phyloP scores from a whole-genome alignment of 1,139 yeast genomes.

The Kodamaea sp. region DNA sequence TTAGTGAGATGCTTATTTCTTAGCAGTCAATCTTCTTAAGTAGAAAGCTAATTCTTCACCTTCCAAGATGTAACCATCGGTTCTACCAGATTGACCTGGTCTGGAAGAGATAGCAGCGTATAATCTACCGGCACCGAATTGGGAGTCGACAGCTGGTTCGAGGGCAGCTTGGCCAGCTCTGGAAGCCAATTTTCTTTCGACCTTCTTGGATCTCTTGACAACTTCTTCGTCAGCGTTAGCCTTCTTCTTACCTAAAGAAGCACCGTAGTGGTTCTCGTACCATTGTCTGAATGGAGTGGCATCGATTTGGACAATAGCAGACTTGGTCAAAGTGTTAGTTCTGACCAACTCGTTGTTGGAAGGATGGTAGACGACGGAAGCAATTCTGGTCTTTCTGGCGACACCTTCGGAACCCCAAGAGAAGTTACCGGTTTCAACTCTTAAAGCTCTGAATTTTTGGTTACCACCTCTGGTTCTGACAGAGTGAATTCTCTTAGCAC shows the following conservation, averaged over 20 bases:
- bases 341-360: slow-evolving; percentile 99
- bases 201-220: slow-evolving; percentile 72
- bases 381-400: slow-evolving; percentile 98
- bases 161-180: slow-evolving; percentile 84
- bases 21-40: slow-evolving; percentile 99
- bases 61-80: slow-evolving; percentile 99
- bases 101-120: slow-evolving; percentile 98
- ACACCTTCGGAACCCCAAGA: slow-evolving; percentile 99
- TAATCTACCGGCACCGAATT: slow-evolving; percentile 98
- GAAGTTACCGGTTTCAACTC: slow-evolving; percentile 99
- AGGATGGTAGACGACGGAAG: slow-evolving; percentile 98
- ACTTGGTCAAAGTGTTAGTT: slow-evolving; percentile 98
- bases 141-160: slow-evolving; percentile 89
- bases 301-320: slow-evolving; percentile 99
- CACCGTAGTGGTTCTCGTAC: slow-evolving; percentile 98
- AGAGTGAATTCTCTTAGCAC: slow-evolving; percentile 97
- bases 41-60: slow-evolving; percentile 99
- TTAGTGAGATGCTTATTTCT: slow-evolving; percentile 65
- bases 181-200: slow-evolving; percentile 88
- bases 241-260: slow-evolving; percentile 84
- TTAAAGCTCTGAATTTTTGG: slow-evolving; percentile 99
- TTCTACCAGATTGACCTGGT: slow-evolving; percentile 99
- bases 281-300: slow-evolving; percentile 99
- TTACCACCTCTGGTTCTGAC: slow-evolving; percentile 99
- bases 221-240: slow-evolving; percentile 45